These are phyloP conservation scores for Kwoniella sp. DNA, from an alignment of 768 basidiomycete species.

Conservation along the genomic window DNA sequence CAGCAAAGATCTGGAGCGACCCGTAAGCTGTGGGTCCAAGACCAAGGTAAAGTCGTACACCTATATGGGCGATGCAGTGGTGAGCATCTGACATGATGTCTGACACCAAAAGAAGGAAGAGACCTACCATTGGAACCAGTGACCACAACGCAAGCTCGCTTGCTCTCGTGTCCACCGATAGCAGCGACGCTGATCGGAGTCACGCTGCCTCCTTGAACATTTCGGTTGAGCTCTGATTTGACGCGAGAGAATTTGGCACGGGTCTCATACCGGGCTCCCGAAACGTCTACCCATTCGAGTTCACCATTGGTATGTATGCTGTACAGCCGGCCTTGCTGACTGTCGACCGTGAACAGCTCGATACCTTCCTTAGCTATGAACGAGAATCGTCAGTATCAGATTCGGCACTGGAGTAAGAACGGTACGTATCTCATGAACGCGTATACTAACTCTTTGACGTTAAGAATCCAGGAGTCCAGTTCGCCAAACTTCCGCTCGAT, in stretches of 20 bases:
- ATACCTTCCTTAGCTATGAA: conserved; percentile 42
- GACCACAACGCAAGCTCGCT: conserved; percentile 73
- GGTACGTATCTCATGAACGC: not conserved
- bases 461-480: conserved; percentile 75
- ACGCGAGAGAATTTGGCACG: conserved; percentile 29
- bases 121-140: conserved; percentile 67
- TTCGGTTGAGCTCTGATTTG: conserved; percentile 10
- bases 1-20: conserved; percentile 67
- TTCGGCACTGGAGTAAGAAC: not conserved
- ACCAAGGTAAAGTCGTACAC: conserved; percentile 1
- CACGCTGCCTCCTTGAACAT: conserved; percentile 13
- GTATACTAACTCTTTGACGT: conserved; percentile 64
- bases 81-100: not conserved
- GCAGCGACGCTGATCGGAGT: conserved; percentile 68
- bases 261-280: conserved; percentile 31
- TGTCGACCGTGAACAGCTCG: conserved; percentile 49
- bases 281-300: conserved; percentile 45
- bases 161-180: conserved; percentile 69
- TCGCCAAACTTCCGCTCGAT: conserved; percentile 75
- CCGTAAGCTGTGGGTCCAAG: conserved; percentile 27
- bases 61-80: not conserved
- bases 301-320: conserved; percentile 49
- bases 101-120: not conserved
- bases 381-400: not conserved
- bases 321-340: conserved; percentile 49